Evolutionary conservation across 306 rosid genomes (phyloP).

Genomic region (Echinosophora koreensis): DNA sequence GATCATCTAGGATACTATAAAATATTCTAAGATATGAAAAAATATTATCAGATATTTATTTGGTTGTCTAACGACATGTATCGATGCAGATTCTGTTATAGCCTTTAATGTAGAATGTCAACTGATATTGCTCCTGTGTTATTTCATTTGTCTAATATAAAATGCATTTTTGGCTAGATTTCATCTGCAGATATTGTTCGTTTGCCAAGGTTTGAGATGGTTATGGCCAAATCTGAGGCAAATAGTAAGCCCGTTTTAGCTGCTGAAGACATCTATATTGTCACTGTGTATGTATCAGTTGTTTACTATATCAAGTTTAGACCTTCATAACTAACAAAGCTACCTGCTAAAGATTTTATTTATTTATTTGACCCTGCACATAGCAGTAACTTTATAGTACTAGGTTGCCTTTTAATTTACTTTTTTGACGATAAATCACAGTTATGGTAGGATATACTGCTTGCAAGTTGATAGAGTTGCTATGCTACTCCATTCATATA

Average conservation of each 20-base stretch:
- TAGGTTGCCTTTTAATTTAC: too few species aligned
- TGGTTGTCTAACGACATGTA: too few species aligned
- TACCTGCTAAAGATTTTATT: conserved; percentile 23
- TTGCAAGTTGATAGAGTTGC: conserved; percentile 95
- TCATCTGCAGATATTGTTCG: conserved; percentile 95
- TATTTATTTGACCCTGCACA: too few species aligned
- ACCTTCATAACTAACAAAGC: conserved; percentile 35
- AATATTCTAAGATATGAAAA: too few species aligned
- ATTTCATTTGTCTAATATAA: conserved; percentile 50
- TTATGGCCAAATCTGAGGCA: conserved; percentile 94
- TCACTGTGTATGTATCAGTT: conserved; percentile 80
- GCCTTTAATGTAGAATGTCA: background rate
- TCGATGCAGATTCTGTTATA: too few species aligned
- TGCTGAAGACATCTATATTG: conserved; percentile 82
- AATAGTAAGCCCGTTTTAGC: conserved; percentile 89
- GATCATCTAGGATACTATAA: too few species aligned
- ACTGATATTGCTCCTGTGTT: conserved; percentile 30
- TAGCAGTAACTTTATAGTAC: too few species aligned
- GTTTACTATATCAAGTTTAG: conserved; percentile 31
- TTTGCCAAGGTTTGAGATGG: conserved; percentile 95
- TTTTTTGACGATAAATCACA: conserved; percentile 48
- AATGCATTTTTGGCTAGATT: conserved; percentile 66
- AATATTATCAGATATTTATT: too few species aligned
- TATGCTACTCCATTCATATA: conserved; percentile 89
- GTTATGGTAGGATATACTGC: conserved; percentile 99